phyloP scores from a whole-genome alignment of 2,329 filamentous ascomycete species.

The Bertia moriformis region DNA sequence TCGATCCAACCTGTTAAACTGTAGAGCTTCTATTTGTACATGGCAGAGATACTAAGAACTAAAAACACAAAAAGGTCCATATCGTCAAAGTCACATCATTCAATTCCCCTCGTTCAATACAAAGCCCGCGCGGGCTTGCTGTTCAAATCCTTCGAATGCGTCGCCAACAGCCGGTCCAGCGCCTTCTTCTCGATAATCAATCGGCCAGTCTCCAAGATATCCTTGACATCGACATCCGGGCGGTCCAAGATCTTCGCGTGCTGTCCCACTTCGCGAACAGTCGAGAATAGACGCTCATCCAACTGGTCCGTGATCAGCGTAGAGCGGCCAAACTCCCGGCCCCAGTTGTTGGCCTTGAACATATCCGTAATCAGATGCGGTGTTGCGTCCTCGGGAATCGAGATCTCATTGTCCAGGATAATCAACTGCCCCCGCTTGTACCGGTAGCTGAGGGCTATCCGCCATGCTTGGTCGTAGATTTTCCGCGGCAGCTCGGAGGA shows the following conservation, averaged over 20 bases:
- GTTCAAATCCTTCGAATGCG: conserved; percentile 26
- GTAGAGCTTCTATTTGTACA: too few species aligned
- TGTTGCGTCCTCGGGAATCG: conserved; percentile 16
- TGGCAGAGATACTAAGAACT: too few species aligned
- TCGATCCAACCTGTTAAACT: too few species aligned
- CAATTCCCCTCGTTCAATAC: conserved; percentile 9
- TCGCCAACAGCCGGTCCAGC: conserved; percentile 33
- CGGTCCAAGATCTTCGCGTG: conserved; percentile 32
- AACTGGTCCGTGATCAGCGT: conserved; percentile 28
- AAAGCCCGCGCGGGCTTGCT: conserved; percentile 15
- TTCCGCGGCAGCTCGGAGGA: conserved; percentile 42
- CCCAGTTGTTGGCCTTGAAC: conserved; percentile 33
- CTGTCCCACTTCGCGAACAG: conserved; percentile 25
- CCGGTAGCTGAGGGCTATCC: conserved; percentile 47
- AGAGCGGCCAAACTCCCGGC: conserved; percentile 28
- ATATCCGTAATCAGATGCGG: conserved; percentile 32
- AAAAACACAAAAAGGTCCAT: too few species aligned
- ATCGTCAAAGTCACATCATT: background rate
- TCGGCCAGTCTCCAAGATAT: conserved; percentile 40
- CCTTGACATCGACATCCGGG: conserved; percentile 48
- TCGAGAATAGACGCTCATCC: conserved; percentile 26
- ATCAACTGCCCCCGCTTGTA: conserved; percentile 45
- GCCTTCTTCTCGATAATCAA: conserved; percentile 45
- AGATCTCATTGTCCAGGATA: conserved; percentile 38
- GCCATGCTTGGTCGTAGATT: conserved; percentile 49